Base-by-base conservation (phyloP, 2,329 filamentous ascomycete genomes). In the Apiospora phragmitis region DNA sequence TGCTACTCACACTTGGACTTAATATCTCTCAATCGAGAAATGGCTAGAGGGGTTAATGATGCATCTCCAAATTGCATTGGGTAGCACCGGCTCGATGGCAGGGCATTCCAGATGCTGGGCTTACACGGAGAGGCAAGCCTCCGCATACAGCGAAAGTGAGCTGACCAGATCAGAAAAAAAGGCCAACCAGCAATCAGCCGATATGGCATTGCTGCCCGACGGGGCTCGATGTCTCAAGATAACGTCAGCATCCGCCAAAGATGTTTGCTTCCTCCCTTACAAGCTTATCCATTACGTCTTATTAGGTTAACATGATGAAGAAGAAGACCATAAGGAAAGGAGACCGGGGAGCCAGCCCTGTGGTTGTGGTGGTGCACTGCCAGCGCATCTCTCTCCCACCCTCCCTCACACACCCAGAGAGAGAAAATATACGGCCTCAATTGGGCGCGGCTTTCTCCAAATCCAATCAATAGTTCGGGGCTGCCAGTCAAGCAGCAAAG, bases 201-300 rank as follows among this genome's bases (percentile, higher is more conserved):
- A 35, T 9, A 38, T 35, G 32, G 55, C 32, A 62, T 62, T 62
- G 55, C 55, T 62, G 55, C 55, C 55, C 55, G 55, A 62, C 55
- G 32, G 16, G 51, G 26, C 29, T 59, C 29, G 14, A 32, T 4
- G 6, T 4, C 6, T 35, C 51, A 59, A 35, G 29, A 38, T n/a
- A n/a, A 35, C 32, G 55, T 29, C 32, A 35, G 32, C 55, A 38
- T 38, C 55, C 55, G 32, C 55, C 32, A 38, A 62, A 62, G 8
- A 21, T 35, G 55, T 62, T 62, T 62, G 55, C 55, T 62, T 35
- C n/a, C n/a, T n/a, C n/a, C n/a, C n/a, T n/a, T n/a, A n/a, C n/a
- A n/a, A n/a, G 16, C 6, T 21, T 18, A 16, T 32, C 21, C 51
- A 62, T 38, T 38, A 38, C 55, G 32, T 35, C 55, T 62, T 38